phyloP scores from a whole-genome alignment of 1,139 yeast genomes.

The Meyerozyma carpophila region DNA sequence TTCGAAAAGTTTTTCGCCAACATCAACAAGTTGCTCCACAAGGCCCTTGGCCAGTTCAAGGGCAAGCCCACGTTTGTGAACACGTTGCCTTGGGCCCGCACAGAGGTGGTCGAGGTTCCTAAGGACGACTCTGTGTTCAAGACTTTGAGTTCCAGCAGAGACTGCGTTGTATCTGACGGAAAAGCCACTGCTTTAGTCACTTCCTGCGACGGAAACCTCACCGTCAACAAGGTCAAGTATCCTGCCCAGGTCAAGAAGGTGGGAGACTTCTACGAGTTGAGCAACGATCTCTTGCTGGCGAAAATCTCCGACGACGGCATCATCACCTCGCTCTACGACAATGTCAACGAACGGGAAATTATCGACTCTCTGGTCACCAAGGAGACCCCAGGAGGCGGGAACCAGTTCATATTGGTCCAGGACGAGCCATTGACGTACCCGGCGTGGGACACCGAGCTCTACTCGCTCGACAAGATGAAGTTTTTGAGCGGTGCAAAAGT shows the following conservation, averaged over 20 bases:
- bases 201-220: constrained; percentile 10
- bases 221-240: constrained; percentile 23
- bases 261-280: constrained; percentile 42
- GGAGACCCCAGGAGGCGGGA: constrained; percentile 59
- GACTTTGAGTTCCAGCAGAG: constrained; percentile 2
- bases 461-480: constrained; percentile 63
- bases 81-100: constrained; percentile 67
- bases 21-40: constrained; percentile 47
- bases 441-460: constrained; percentile 97
- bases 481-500: constrained; percentile 42
- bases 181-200: constrained; percentile 9
- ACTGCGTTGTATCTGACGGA: constrained; percentile 3
- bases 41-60: constrained; percentile 34
- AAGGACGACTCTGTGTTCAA: background rate
- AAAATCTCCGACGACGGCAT: constrained; percentile 56
- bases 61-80: constrained; percentile 36
- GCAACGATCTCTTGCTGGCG: constrained; percentile 59
- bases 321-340: constrained; percentile 62
- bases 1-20: constrained; percentile 50
- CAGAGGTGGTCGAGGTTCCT: constrained; percentile 42
- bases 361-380: constrained; percentile 49
- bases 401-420: constrained; percentile 74
- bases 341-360: constrained; percentile 57
- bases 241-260: constrained; percentile 44
- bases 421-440: constrained; percentile 90